Base-by-base conservation (phyloP, 2,329 filamentous ascomycete genomes). In the Aspergillus ochraceoroseus region DNA sequence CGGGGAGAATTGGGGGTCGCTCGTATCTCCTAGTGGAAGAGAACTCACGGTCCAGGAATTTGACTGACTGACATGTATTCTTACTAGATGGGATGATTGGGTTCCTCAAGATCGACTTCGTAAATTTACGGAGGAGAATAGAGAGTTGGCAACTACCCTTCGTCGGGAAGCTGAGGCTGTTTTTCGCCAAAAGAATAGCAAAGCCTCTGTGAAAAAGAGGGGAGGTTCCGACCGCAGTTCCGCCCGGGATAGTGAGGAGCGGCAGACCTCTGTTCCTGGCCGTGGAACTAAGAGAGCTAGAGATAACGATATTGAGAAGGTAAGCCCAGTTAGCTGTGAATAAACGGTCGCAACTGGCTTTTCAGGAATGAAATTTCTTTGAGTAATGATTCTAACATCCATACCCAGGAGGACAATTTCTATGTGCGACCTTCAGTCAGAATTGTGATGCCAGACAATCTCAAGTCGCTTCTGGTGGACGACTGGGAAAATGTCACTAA, bases 401-500 rank as follows among this genome's bases (percentile, higher is more conserved):
- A 18, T 6, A 15, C 9, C 43, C 65, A 96, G 89, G 92, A 96
- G 70, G 92, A 96, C 46, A 72, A 76, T 3, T 98, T 95, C 62
- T 80, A 88, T 58, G 75, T 77, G 48, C 82, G 88, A 43, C 89
- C 90, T 13, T 87, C 87, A 12, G 83, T 98, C 56, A 86, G 87
- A 55, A 77, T 98, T 28, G 76, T 82, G 34, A 81, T 96, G 49
- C 88, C 92, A 0, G 92, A 96, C 59, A 80, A 85, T 51, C 75
- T 98, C 51, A 95, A 96, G 70, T 87, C 85, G 11, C 76, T 94
- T 48, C 79, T 98, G 2, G 92, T 98, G 14, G 92, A 98, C 61
- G 92, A 98, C 64, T 98, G 92, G 92, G 92, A 98, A 65, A 94
- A 95, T 56, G 82, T 98, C 47, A 98, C 92, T 41, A 96, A 95